A percentile compares a stretch with the other conserved stretches of the same genome.
These are phyloP conservation scores for Coprinellus micaceus DNA, from an alignment of 768 basidiomycete species.

Conservation along the genomic window DNA sequence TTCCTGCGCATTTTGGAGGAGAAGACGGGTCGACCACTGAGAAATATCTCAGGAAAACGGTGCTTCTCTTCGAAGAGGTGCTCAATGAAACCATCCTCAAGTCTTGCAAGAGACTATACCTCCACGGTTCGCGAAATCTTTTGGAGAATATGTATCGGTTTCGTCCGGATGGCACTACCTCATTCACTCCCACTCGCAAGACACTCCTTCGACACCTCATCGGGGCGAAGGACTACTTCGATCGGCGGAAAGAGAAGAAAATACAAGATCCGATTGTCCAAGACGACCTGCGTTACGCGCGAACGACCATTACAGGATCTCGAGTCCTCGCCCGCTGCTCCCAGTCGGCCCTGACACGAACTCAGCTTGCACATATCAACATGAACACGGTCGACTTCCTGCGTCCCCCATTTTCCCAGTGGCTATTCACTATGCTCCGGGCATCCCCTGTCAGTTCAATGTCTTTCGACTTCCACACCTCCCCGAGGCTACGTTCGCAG, in stretches of 20 bases:
- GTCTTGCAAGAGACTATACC: background rate
- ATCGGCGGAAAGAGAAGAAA: background rate
- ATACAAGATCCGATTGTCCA: background rate
- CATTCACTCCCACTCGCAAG: background rate
- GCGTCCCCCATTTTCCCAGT: constrained; percentile 1
- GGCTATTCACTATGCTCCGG: background rate
- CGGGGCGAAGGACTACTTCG: background rate
- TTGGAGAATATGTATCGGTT: background rate
- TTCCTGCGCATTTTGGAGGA: background rate
- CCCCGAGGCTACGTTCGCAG: background rate
- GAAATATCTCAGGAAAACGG: background rate
- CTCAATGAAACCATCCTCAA: constrained; percentile 1
- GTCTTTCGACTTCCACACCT: constrained; percentile 1
- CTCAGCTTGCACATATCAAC: background rate
- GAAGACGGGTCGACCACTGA: background rate
- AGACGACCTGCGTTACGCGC: constrained; percentile 2
- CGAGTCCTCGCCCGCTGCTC: background rate
- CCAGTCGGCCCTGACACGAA: background rate
- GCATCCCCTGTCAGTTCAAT: background rate
- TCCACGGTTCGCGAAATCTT: background rate
- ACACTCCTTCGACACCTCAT: background rate
- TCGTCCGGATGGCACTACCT: background rate
- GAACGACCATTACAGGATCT: background rate
- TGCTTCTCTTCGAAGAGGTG: background rate
- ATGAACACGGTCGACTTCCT: constrained; percentile 3